Evolutionary conservation across 805 yeast genomes (phyloP).

Genomic region (Saturnispora diversa): DNA sequence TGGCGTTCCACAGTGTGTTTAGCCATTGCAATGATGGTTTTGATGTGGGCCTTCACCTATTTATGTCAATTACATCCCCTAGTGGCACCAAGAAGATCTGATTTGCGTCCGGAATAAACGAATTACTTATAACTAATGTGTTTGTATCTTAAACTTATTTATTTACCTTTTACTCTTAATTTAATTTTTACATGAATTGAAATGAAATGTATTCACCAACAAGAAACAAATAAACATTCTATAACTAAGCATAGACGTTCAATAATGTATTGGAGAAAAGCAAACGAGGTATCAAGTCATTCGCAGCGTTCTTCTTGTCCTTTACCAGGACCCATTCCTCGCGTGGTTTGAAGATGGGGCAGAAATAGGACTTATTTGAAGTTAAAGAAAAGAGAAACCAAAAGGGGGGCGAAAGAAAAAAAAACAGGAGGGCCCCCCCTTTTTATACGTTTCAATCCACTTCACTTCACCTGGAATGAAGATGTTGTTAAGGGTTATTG

Average conservation of each 20-base stretch:
- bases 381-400: slow-evolving; percentile 5
- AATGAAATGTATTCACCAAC: not conserved
- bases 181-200: not conserved
- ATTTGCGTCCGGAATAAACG: slow-evolving; percentile 71
- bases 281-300: slow-evolving; percentile 5
- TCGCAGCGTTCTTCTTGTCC: slow-evolving; percentile 3
- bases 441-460: not conserved
- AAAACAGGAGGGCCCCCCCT: not conserved
- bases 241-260: not conserved
- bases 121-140: not conserved
- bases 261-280: not conserved
- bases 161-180: not conserved
- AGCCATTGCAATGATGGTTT: slow-evolving; percentile 57
- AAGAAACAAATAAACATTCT: not conserved
- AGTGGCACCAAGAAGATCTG: slow-evolving; percentile 84
- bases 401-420: not conserved
- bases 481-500: slow-evolving; percentile 1
- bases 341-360: slow-evolving; percentile 5
- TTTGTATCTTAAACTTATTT: too few relatives aligned
- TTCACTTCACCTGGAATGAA: not conserved
- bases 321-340: slow-evolving; percentile 5
- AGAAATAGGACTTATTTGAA: slow-evolving; percentile 6
- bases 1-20: slow-evolving; percentile 70
- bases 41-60: slow-evolving; percentile 76
- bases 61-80: slow-evolving; percentile 83